A percentile compares a stretch with the other conserved stretches of the same genome.
Conservation (phyloP, 176 grass and related monocot species). For the Musa acuminata region DNA sequence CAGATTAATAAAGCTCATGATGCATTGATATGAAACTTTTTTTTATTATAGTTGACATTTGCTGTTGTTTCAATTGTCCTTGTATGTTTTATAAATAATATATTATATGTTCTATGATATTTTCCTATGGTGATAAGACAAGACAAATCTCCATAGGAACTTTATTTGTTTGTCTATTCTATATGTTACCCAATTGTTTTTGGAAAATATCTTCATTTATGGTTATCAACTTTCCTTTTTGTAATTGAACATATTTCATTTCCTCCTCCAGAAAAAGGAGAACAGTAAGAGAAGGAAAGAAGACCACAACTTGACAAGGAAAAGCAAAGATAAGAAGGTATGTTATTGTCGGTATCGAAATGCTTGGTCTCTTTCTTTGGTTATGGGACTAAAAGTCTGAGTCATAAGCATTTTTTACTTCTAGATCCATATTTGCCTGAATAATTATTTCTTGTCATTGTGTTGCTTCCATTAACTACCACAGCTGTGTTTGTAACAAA, state of each 20-base stretch:
- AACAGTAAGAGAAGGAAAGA: slow-evolving; percentile 55
- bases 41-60: not conserved
- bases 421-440: too few species aligned
- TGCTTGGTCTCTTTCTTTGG: too few species aligned
- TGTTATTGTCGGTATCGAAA: not conserved
- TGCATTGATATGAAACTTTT: not conserved
- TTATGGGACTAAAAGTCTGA: too few species aligned
- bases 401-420: too few species aligned
- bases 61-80: not conserved
- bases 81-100: not conserved
- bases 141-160: not conserved
- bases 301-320: slow-evolving; percentile 40
- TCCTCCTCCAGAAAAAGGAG: slow-evolving; percentile 50
- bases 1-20: not conserved
- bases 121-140: not conserved
- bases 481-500: not conserved
- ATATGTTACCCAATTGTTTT: not conserved
- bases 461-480: not conserved
- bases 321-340: slow-evolving; percentile 73
- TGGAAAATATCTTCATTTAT: not conserved
- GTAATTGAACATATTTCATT: not conserved
- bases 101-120: not conserved
- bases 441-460: not conserved
- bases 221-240: not conserved
- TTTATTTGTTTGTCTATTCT: not conserved